Evolutionary conservation across 2,329 filamentous ascomycete genomes (phyloP).

Genomic region (Trichophyton equinum): DNA sequence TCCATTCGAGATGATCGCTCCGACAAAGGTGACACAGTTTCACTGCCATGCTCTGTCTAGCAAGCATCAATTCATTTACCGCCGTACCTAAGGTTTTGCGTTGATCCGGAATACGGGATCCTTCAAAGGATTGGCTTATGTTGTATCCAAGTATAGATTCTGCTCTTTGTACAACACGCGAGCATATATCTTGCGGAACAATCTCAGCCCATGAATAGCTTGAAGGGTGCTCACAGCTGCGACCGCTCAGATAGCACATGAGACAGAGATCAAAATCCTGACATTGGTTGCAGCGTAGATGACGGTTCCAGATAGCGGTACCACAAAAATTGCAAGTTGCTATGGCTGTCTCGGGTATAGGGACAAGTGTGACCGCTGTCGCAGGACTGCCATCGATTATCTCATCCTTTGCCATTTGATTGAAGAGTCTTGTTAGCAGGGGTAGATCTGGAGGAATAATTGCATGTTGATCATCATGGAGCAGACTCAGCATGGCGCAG

Average conservation of each 20-base stretch:
- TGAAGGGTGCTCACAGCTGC: constrained; percentile 25
- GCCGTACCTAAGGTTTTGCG: constrained; percentile 20
- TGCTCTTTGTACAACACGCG: constrained; percentile 17
- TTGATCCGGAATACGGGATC: constrained; percentile 1
- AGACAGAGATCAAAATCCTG: constrained; percentile 27
- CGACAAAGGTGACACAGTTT: constrained; percentile 26
- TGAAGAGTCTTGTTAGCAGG: constrained; percentile 21
- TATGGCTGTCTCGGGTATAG: constrained; percentile 22
- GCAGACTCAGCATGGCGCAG: constrained; percentile 22
- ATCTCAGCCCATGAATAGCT: constrained; percentile 26
- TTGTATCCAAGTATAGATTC: constrained; percentile 16
- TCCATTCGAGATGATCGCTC: constrained; percentile 26
- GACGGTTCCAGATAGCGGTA: constrained; percentile 28
- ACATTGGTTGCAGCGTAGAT: constrained; percentile 26
- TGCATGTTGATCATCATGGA: constrained; percentile 13
- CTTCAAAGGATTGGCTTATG: constrained; percentile 10
- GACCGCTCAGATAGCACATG: constrained; percentile 24
- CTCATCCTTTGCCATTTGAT: constrained; percentile 24
- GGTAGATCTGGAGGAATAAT: constrained; percentile 19
- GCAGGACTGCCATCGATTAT: constrained; percentile 16
- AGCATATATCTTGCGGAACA: constrained; percentile 20
- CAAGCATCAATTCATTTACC: constrained; percentile 21
- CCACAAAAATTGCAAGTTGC: constrained; percentile 28
- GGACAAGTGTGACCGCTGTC: constrained; percentile 19
- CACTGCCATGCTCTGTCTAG: constrained; percentile 15